Base-by-base conservation (phyloP, 345 rosid genomes). In the Dimocarpus longan region DNA sequence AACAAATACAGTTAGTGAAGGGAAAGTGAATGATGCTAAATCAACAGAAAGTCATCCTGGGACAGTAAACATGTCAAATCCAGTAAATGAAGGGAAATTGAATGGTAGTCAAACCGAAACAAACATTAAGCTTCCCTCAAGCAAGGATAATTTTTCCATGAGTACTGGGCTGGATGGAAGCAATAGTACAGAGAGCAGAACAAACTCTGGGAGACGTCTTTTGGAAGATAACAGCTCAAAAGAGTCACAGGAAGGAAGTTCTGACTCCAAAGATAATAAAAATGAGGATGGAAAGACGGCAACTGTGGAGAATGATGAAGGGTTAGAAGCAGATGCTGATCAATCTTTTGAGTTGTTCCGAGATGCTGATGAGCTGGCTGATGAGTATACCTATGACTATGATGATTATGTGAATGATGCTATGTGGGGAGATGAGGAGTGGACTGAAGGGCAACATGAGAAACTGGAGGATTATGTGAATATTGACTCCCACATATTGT, bases 341-440 rank as follows among this genome's bases (percentile, higher is more conserved):
- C 78, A 89, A 74, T 92, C 98, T 52, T 97, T 97, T 85, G 98
- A 94, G 73, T 84, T 97, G 77, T 89, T 94, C 81, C 98, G 96
- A 78, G 98, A 93, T 69, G 87, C 66, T 82, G 97, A 97, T 56
- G 99, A 97, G 86, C 90, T 94, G 80, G 91, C 86, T 72, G 98
- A 94, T 82, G 99, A 94, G 82, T 91, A 97, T 76, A 84, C 71
- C 75, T 94, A 94, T 81, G 98, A 97, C 83, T 94, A 97, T 85
- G 98, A 97, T 82, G 99, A 97, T 83, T 88, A 90, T 86, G 94
- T 91, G 74, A 91, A 93, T 80, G 98, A 93, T 75, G 68, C 86
- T 74, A 83, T 89, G 98, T 97, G 98, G 99, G 96, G 98, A 73
- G 98, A 92, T 78, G 99, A 94, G 85, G 98, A 93, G 77, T 97